These are phyloP conservation scores for Dryadomyces sulphureus DNA, from an alignment of 2,329 filamentous ascomycete species.

Conservation along the genomic window DNA sequence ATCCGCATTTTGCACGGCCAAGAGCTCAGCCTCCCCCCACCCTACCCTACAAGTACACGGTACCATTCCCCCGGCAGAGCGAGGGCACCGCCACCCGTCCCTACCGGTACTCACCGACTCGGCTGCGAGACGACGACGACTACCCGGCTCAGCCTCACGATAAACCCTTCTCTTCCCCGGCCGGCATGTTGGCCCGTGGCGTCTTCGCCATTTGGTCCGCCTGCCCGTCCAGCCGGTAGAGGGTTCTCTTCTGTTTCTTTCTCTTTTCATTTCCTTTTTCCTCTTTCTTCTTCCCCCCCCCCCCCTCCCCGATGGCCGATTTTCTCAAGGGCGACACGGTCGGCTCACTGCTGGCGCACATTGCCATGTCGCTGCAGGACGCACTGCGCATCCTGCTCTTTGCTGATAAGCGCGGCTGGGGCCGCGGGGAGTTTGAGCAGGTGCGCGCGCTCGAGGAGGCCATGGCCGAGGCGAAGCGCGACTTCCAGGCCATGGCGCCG, in stretches of 20 bases:
- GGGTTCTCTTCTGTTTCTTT: background rate
- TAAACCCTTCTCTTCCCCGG: background rate
- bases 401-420: constrained; percentile 44
- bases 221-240: background rate
- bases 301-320: constrained; percentile 16
- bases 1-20: no score
- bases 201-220: background rate
- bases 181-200: background rate
- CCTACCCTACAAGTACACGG: no score
- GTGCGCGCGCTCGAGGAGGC: constrained; percentile 35
- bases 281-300: background rate
- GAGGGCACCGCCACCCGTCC: background rate
- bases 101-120: no score
- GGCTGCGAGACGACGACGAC: background rate
- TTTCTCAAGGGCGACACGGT: constrained; percentile 41
- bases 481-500: constrained; percentile 42
- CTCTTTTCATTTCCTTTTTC: background rate
- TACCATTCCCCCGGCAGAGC: no score
- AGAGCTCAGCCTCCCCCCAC: no score
- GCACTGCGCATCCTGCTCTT: constrained; percentile 38
- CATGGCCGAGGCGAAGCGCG: constrained; percentile 44
- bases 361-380: constrained; percentile 38
- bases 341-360: constrained; percentile 41
- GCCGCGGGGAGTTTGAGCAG: constrained; percentile 44
- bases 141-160: background rate